Evolutionary conservation across 2,329 filamentous ascomycete species (phyloP).

Genomic region (Stenocarpella maydis): DNA sequence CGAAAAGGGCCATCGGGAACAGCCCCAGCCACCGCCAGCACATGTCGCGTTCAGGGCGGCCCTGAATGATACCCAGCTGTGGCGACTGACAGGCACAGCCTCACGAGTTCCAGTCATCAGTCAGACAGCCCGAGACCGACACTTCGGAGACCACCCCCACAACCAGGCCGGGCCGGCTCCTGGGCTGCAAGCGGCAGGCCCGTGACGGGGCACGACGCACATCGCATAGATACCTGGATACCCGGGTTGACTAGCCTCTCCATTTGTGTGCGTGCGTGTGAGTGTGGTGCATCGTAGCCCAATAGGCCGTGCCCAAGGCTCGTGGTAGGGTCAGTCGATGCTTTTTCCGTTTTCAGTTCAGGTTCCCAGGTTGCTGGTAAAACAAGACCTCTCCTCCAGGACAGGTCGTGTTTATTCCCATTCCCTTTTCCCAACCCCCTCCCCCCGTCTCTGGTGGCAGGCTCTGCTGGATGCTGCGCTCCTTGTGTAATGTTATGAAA

Average conservation of each 20-base stretch:
- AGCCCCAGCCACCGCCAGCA: slow-evolving; percentile 13
- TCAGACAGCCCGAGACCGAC: slow-evolving; percentile 22
- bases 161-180: slow-evolving; percentile 21
- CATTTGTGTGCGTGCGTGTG: neutral
- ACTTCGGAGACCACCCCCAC: neutral
- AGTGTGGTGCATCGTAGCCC: slow-evolving; percentile 6
- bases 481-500: slow-evolving; percentile 27
- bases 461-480: slow-evolving; percentile 14
- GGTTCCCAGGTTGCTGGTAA: slow-evolving; percentile 1
- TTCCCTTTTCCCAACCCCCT: neutral
- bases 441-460: slow-evolving; percentile 7
- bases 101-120: slow-evolving; percentile 23
- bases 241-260: neutral
- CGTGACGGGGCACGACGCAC: slow-evolving; percentile 8
- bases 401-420: neutral
- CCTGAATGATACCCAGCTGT: slow-evolving; percentile 31
- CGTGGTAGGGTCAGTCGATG: slow-evolving; percentile 28
- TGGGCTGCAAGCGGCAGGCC: slow-evolving; percentile 24
- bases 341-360: slow-evolving; percentile 18
- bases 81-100: slow-evolving; percentile 33
- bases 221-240: too few species aligned
- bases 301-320: slow-evolving; percentile 22
- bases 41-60: slow-evolving; percentile 3
- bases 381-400: neutral
- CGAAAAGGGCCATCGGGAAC: neutral